These are phyloP conservation scores for Irpex sp. DNA, from an alignment of 1,284 basidiomycete genomes.

Conservation along the genomic window DNA sequence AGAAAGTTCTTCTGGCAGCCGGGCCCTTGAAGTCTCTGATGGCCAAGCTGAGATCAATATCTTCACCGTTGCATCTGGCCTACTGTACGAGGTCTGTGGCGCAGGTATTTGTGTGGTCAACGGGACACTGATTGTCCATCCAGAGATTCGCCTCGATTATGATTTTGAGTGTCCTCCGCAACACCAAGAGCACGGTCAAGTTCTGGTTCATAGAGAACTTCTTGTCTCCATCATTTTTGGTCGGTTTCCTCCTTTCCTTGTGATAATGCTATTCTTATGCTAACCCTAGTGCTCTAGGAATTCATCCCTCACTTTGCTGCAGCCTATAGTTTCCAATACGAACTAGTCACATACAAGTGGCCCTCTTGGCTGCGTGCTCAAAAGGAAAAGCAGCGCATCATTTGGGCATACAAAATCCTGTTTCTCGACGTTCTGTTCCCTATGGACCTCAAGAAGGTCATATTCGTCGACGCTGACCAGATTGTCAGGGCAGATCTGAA, in stretches of 20 bases:
- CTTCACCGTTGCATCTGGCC: constrained; percentile 96
- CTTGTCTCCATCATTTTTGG: constrained; percentile 94
- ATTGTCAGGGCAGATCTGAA: constrained; percentile 95
- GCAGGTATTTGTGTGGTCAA: constrained; percentile 9
- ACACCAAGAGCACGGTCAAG: constrained; percentile 92
- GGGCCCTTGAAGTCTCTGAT: constrained; percentile 26
- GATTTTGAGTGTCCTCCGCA: constrained; percentile 92
- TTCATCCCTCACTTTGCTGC: constrained; percentile 91
- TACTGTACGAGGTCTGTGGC: constrained; percentile 78
- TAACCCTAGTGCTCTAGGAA: constrained; percentile 47
- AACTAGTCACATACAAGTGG: constrained; percentile 98
- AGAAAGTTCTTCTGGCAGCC: constrained; percentile 16
- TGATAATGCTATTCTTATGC: not conserved
- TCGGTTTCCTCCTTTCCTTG: constrained; percentile 33
- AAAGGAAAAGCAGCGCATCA: constrained; percentile 95
- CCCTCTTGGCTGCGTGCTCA: constrained; percentile 96
- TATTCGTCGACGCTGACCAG: constrained; percentile 97
- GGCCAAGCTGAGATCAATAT: constrained; percentile 92
- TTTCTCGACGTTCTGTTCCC: constrained; percentile 99
- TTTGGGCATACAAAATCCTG: constrained; percentile 99
- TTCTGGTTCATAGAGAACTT: constrained; percentile 99
- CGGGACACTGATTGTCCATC: not conserved
- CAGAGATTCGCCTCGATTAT: constrained; percentile 97
- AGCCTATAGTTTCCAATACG: constrained; percentile 93
- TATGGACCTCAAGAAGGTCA: constrained; percentile 96